Percentiles rank a stretch among this genome's conserved stretches.
Evolutionary conservation across 1,284 basidiomycete species (phyloP).

Genomic region (Thecaphora thlaspeos): DNA sequence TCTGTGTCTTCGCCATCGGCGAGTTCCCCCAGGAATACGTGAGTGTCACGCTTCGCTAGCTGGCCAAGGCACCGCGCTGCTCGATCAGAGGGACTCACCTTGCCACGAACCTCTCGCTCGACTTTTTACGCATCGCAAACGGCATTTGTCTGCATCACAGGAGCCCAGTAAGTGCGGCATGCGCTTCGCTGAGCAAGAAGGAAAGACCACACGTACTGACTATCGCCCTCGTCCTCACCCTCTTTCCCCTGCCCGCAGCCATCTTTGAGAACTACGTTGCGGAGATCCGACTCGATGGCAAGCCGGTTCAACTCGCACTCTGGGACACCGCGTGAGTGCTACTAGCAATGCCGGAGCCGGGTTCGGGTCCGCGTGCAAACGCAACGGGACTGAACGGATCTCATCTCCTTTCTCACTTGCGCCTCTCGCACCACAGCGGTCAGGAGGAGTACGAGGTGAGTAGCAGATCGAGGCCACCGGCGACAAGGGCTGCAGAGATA

Average conservation of each 20-base stretch:
- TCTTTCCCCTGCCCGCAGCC: slow-evolving; percentile 5
- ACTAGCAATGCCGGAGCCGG: background rate
- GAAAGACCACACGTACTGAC: too few relatives aligned
- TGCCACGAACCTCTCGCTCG: slow-evolving; percentile 67
- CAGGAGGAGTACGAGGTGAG: slow-evolving; percentile 89
- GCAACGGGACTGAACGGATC: too few relatives aligned
- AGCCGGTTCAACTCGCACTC: slow-evolving; percentile 88
- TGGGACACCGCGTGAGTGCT: slow-evolving; percentile 90
- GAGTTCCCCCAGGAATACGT: slow-evolving; percentile 96
- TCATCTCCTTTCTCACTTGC: background rate
- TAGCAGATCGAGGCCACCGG: slow-evolving; percentile 2
- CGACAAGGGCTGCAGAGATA: too few relatives aligned
- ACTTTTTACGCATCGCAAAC: too few relatives aligned
- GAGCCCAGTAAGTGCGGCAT: too few relatives aligned
- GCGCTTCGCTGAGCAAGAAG: too few relatives aligned
- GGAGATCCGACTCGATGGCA: slow-evolving; percentile 93
- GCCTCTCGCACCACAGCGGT: slow-evolving; percentile 63
- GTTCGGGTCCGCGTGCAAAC: slow-evolving; percentile 1
- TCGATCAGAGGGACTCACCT: too few relatives aligned
- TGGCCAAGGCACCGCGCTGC: background rate
- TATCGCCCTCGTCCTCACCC: too few relatives aligned
- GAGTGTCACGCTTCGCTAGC: slow-evolving; percentile 32
- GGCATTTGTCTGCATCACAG: too few relatives aligned
- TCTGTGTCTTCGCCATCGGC: slow-evolving; percentile 77
- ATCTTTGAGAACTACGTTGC: slow-evolving; percentile 99